These are phyloP conservation scores for Linaria vulgaris DNA, from an alignment of 257 asterid species.

Conservation along the genomic window DNA sequence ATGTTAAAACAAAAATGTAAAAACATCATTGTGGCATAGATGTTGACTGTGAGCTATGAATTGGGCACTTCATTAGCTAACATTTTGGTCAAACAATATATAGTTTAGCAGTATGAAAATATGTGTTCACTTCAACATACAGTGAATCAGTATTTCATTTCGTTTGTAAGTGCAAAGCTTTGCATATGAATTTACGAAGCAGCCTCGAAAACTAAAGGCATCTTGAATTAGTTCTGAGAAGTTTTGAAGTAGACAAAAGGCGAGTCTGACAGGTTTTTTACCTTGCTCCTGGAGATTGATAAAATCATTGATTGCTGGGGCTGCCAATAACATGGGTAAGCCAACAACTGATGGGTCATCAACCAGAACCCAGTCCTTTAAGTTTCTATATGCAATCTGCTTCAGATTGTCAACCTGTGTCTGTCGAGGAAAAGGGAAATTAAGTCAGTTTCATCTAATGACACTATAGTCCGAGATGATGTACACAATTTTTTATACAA, in stretches of 20 bases:
- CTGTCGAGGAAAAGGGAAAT: conserved; percentile 37
- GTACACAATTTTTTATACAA: background rate
- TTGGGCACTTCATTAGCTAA: background rate
- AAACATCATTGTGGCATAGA: no score
- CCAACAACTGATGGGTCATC: conserved; percentile 37
- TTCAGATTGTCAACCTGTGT: conserved; percentile 51
- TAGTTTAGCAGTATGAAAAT: no score
- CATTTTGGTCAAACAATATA: background rate
- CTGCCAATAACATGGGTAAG: conserved; percentile 39
- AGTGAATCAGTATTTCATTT: no score
- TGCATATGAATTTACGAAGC: no score
- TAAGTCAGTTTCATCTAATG: conserved; percentile 22
- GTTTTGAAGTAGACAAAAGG: background rate
- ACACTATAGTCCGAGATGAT: background rate
- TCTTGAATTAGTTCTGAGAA: background rate
- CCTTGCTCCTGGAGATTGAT: conserved; percentile 49
- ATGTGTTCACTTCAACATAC: no score
- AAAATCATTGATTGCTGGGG: conserved; percentile 33
- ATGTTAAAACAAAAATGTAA: background rate
- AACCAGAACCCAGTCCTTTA: conserved; percentile 39
- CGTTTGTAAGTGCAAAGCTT: no score
- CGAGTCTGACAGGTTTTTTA: conserved; percentile 24
- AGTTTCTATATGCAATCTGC: conserved; percentile 47
- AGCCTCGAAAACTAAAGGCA: conserved; percentile 1
- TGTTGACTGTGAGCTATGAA: background rate